Evolutionary conservation across 306 rosid species (phyloP), one percentile per base, ranked within the genome.

Genomic region (Inga leiocalycina): DNA sequence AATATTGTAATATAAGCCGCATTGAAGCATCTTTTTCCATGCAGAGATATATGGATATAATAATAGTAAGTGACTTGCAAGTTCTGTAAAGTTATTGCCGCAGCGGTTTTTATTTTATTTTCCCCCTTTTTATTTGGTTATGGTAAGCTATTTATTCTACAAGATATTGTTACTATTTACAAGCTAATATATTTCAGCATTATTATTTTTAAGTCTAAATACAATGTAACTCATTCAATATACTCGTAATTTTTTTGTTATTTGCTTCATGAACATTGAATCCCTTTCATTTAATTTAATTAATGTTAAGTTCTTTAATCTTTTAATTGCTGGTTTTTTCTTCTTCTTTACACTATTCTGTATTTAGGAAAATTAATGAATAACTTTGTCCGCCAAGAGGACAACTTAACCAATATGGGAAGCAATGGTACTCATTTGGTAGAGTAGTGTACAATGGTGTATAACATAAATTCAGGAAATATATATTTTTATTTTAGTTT

Each of bases 31-130:
- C 88, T 82, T 89, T 84, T 84, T 74, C 6, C 88, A 89, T 85
- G 90, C 80, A 84, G 86, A 85, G 24, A 73, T 67, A 82, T 81
- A 78, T 64, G 78, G 62, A 81, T 88, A 70, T 78, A 87, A 85
- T 89, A 83, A 48, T 73, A 13, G 62, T 88, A 88, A 84, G 92
- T 90, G 97, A 90, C 94, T 87, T 89, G 91, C 91, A 88, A 86
- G 85, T 84, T 86, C 91, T 93, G 91, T 90, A 90, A 91, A 91
- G 89, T 84, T 83, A 72, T 78, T 81, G 80, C 74, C 57, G 70
- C 66, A 56, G 66, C 59, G 16, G 76, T 75, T 3, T 6, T 65
- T 64, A 11, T 64, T 64, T 13, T 64, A 70, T 10, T 10, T 78
- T 82, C 2, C 6, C 75, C 48, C 49, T 22, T 16, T 80, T 71